Percentiles rank a stretch among this genome's conserved stretches.
Evolutionary conservation across 1,139 yeast genomes (phyloP).

Genomic region (Kurtzmaniella natalensis): DNA sequence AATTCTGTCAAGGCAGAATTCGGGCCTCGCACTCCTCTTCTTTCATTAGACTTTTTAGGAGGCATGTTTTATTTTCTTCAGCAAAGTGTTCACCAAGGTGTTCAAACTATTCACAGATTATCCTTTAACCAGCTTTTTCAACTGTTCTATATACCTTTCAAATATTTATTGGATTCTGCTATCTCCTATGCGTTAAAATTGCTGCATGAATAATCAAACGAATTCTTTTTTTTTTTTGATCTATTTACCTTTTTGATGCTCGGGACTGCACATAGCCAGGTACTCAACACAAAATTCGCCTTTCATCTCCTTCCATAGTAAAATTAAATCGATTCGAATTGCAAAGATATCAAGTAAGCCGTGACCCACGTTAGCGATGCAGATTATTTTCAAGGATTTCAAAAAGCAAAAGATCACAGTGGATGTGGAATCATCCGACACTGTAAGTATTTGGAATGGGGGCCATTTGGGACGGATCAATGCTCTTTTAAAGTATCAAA

Average conservation of each 20-base stretch:
- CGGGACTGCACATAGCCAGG: not conserved
- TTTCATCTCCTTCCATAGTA: not conserved
- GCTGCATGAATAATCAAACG: not conserved
- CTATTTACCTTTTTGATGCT: too few species aligned
- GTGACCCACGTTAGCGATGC: too few species aligned
- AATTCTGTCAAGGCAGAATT: constrained; percentile 78
- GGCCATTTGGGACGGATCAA: not conserved
- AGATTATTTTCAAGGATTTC: constrained; percentile 82
- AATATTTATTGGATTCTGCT: too few species aligned
- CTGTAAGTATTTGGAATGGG: constrained; percentile 43
- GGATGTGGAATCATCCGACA: constrained; percentile 67
- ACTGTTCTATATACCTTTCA: too few species aligned
- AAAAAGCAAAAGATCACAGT: constrained; percentile 84
- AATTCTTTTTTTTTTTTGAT: not conserved
- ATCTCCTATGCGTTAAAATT: not conserved
- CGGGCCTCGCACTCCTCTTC: constrained; percentile 69
- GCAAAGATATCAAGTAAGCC: too few species aligned
- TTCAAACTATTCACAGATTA: too few species aligned
- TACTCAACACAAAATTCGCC: not conserved
- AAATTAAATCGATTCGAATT: constrained; percentile 3
- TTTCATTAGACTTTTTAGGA: too few species aligned
- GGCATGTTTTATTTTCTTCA: too few species aligned
- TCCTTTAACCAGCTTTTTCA: too few species aligned
- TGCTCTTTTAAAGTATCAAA: not conserved
- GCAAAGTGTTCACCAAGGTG: too few species aligned